A percentile compares a stretch with the other conserved stretches of the same genome.
Evolutionary conservation across 306 rosid species (phyloP).

Genomic region (Prunus salicina): DNA sequence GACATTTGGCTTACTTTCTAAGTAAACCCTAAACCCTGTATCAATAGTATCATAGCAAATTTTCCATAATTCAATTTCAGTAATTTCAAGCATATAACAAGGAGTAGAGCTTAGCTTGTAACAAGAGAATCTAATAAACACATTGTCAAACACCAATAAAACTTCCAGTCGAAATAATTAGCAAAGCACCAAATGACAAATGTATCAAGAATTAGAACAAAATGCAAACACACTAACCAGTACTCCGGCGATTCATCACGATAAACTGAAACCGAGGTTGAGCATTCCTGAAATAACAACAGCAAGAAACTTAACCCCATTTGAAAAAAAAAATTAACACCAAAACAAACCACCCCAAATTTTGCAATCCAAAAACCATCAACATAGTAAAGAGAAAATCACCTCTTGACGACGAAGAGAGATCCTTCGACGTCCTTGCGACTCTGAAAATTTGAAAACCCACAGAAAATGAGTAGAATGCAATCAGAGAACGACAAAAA

Average conservation of each 20-base stretch:
- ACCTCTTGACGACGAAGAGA: constrained; percentile 96
- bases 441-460: constrained; percentile 44
- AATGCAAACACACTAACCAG: constrained; percentile 44
- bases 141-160: not conserved
- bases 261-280: constrained; percentile 90
- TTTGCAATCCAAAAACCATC: not conserved
- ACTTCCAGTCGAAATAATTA: not conserved
- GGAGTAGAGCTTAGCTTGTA: not conserved
- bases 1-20: not conserved
- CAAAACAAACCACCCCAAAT: not conserved
- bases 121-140: not conserved
- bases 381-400: not conserved
- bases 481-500: not conserved
- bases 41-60: not conserved
- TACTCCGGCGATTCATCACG: constrained; percentile 85
- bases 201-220: not conserved
- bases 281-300: constrained; percentile 43
- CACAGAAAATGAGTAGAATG: not conserved
- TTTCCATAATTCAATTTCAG: not conserved
- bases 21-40: not conserved
- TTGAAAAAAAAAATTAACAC: not conserved
- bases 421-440: constrained; percentile 99
- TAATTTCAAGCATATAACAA: not conserved
- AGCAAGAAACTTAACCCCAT: not conserved
- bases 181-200: too few relatives aligned